Evolutionary conservation across 2,329 filamentous ascomycete genomes (phyloP).

Genomic region (Pestalotiopsis sp.): DNA sequence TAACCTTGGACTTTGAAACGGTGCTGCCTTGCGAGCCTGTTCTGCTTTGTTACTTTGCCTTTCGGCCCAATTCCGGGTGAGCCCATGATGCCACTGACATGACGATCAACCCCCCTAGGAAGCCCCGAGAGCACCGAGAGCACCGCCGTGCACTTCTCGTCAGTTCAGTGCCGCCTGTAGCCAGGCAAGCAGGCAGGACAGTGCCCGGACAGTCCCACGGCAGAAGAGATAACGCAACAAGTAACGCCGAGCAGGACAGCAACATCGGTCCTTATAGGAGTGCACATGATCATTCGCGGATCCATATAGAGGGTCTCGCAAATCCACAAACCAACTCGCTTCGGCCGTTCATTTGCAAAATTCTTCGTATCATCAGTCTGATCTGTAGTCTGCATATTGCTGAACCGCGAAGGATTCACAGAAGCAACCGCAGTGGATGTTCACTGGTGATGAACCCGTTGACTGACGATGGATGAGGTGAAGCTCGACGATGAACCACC

Average conservation of each 20-base stretch:
- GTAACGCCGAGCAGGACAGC: conserved; percentile 7
- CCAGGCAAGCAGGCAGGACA: neutral
- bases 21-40: neutral
- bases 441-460: neutral
- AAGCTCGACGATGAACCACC: neutral
- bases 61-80: neutral
- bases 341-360: neutral
- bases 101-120: neutral
- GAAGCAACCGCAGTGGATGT: neutral
- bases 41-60: neutral
- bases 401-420: neutral
- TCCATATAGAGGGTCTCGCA: neutral
- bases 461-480: neutral
- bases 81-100: neutral
- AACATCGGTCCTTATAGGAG: conserved; percentile 11
- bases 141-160: neutral
- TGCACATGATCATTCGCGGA: conserved; percentile 6
- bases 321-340: neutral
- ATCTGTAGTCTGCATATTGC: neutral
- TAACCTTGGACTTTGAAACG: neutral
- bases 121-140: neutral
- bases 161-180: no score
- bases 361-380: neutral
- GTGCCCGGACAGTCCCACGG: neutral
- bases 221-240: neutral